Percentiles rank a stretch among this genome's conserved stretches.
Evolutionary conservation across 305 asterid genomes (phyloP).

Genomic region (Fraxinus ornus): DNA sequence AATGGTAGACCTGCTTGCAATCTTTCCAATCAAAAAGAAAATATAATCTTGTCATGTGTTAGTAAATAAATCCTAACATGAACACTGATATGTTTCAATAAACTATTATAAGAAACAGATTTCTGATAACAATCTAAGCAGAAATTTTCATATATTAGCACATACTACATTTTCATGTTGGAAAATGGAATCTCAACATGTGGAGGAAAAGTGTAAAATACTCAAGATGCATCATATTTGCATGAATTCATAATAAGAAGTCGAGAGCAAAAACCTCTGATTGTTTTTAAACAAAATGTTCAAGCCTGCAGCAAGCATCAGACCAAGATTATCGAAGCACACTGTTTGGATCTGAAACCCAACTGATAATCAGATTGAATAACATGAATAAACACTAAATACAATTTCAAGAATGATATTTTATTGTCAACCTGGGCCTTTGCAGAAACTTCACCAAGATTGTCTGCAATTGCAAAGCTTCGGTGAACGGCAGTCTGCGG

Average conservation of each 20-base stretch:
- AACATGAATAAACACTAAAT: neutral
- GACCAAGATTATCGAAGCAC: constrained; percentile 92
- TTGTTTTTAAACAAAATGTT: constrained; percentile 57
- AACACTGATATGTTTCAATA: neutral
- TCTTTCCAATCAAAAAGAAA: constrained; percentile 39
- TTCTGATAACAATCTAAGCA: neutral
- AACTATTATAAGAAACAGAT: neutral
- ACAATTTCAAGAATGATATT: neutral
- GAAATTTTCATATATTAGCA: neutral
- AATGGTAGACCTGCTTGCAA: constrained; percentile 77
- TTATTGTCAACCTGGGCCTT: constrained; percentile 67
- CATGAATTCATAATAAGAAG: constrained; percentile 1
- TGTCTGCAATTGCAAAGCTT: constrained; percentile 88
- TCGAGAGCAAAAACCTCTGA: constrained; percentile 53
- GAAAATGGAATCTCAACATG: neutral
- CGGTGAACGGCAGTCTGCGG: constrained; percentile 87
- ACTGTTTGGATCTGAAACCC: constrained; percentile 85
- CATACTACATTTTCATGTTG: neutral
- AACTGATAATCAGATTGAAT: constrained; percentile 23
- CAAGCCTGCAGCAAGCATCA: constrained; percentile 72
- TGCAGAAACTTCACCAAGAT: constrained; percentile 93
- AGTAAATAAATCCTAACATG: constrained; percentile 2
- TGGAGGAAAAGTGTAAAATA: neutral
- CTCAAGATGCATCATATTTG: neutral
- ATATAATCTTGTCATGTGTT: neutral